Evolutionary conservation across 495 filamentous ascomycete species (phyloP).

Genomic region (Neurospora sp.): DNA sequence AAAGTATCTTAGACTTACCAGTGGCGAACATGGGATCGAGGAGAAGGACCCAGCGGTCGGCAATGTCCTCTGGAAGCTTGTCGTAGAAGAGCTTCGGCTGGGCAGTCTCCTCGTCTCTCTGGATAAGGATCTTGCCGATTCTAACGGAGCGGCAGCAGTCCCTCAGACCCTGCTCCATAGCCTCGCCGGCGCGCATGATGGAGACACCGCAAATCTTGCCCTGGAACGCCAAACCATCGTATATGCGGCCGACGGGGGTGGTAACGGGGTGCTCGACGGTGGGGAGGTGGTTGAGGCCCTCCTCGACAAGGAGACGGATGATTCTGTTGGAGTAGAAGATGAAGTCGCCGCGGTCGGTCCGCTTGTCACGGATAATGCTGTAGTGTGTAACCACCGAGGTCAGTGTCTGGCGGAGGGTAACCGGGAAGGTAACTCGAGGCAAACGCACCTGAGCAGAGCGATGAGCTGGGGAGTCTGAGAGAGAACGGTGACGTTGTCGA

Average conservation of each 20-base stretch:
- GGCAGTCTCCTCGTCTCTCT: conserved; percentile 89
- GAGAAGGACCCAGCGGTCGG: conserved; percentile 85
- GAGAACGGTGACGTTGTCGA: conserved; percentile 81
- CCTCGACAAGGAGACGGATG: conserved; percentile 94
- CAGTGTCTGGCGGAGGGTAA: conserved; percentile 5
- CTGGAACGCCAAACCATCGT: conserved; percentile 87
- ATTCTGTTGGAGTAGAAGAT: conserved; percentile 99
- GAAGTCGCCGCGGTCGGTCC: conserved; percentile 86
- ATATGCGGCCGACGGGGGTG: conserved; percentile 82
- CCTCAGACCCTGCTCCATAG: conserved; percentile 93
- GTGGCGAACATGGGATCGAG: conserved; percentile 98
- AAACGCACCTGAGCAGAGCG: conserved; percentile 85
- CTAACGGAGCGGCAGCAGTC: conserved; percentile 95
- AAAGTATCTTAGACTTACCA: conserved; percentile 42
- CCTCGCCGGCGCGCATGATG: conserved; percentile 96
- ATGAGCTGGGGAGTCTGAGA: conserved; percentile 95
- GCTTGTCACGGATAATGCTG: conserved; percentile 90
- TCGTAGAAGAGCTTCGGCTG: conserved; percentile 92
- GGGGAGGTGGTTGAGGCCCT: conserved; percentile 93
- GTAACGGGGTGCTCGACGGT: conserved; percentile 79
- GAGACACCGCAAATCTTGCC: conserved; percentile 98
- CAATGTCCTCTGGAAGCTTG: conserved; percentile 90
- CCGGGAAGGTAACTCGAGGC: not conserved
- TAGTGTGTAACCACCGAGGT: conserved; percentile 4
- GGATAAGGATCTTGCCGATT: conserved; percentile 97